Evolutionary conservation across 139 green algal species (phyloP).

Genomic region (Chlamydomonas eustigma): DNA sequence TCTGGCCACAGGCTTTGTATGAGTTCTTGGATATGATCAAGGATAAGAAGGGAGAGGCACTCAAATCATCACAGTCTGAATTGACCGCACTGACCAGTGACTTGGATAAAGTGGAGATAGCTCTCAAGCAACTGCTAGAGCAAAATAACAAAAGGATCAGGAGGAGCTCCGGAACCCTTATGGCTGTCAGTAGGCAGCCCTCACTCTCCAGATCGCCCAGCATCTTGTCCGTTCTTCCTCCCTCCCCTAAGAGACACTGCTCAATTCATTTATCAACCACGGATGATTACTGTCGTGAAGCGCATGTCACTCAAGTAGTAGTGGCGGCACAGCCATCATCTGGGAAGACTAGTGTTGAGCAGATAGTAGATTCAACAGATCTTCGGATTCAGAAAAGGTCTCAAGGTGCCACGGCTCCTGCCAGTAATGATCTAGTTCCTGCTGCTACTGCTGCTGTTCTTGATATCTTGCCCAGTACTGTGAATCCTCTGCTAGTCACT

Average conservation of each 20-base stretch:
- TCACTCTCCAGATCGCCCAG: too few species aligned
- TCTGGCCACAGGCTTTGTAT: conserved; percentile 22
- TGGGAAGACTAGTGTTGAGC: background rate
- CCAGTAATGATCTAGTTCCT: background rate
- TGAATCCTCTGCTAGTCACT: background rate
- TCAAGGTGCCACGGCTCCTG: background rate
- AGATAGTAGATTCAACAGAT: background rate
- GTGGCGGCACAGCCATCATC: background rate
- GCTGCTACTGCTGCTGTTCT: background rate
- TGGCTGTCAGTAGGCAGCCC: background rate
- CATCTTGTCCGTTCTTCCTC: background rate
- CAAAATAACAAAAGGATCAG: background rate
- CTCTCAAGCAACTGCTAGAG: background rate
- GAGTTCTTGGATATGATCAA: conserved; percentile 36
- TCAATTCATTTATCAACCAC: too few species aligned
- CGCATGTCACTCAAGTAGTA: background rate
- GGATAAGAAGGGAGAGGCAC: conserved; percentile 15
- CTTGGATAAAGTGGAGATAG: background rate
- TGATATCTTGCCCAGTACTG: background rate
- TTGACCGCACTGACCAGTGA: background rate
- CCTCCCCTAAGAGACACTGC: background rate
- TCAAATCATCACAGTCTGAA: background rate
- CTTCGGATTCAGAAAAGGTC: too few species aligned
- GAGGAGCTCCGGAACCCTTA: background rate
- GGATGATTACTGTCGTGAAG: too few species aligned